Base-by-base conservation (phyloP, 345 rosid genomes). In the Laguncularia racemosa region DNA sequence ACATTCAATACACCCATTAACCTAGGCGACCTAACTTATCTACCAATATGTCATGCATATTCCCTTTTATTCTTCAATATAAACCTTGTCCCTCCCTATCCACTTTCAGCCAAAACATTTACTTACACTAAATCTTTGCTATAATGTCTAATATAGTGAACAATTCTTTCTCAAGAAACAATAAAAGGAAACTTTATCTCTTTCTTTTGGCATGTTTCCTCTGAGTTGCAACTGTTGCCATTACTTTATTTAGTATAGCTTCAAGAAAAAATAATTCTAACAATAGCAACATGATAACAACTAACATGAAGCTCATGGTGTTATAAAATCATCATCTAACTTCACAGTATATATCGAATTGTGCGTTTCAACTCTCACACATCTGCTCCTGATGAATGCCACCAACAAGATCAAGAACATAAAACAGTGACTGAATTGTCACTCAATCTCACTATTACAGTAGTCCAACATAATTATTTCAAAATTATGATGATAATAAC, bases 281-380 rank as follows among this genome's bases (percentile, higher is more conserved):
- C n/a, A 10, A 10, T 9, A 5, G 14, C 20, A 43, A 15, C 16
- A 46, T 48, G 49, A 43, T n/a, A n/a, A n/a, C n/a, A n/a, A n/a
- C n/a, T n/a, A n/a, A 13, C 26, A 16, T 26, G 59, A 45, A 26
- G 50, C 66, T 54, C 83, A 76, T 44, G 17, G 71, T 53, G 23
- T 80, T 20, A 43, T 78, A 15, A 78, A 71, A 20, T 73, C 81
- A 13, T 66, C 83, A 11, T 85, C 91, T 61, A 70, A 85, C 55
- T 59, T 69, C 50, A 73, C 91, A 8, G 73, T 72, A 13, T 76
- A 80, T 70, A 89, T 79, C 4, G 75, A 76, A 20, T 72, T 84
- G 1, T 89, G 95, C 75, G 51, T 78, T 74, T 89, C 89, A 1
- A 54, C 82, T 12, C 21, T 85, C 56, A 68, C n/a, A n/a, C 75